Conservation (phyloP, 2,329 filamentous ascomycete species). For the Fusarium algeriense region DNA sequence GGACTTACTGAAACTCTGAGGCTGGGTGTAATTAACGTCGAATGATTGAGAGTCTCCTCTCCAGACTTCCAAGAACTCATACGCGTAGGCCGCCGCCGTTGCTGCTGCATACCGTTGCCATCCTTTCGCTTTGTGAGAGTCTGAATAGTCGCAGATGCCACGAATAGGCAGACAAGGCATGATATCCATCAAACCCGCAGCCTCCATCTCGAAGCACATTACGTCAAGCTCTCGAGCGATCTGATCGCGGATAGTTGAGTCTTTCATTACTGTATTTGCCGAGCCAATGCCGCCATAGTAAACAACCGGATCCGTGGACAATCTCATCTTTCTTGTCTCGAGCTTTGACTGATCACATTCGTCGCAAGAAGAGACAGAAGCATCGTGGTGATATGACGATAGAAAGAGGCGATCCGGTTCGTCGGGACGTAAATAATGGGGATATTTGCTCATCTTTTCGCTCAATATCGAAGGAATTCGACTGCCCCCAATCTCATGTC, state of each 20-base stretch:
- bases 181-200: neutral
- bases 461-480: neutral
- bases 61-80: neutral
- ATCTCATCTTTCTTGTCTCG: neutral
- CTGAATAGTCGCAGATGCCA: neutral
- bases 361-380: neutral
- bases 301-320: neutral
- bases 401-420: neutral
- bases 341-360: neutral
- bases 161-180: neutral
- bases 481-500: neutral
- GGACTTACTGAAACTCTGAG: neutral
- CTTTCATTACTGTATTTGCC: no score
- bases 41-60: neutral
- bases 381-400: neutral
- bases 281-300: no score
- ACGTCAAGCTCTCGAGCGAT: neutral
- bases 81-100: neutral
- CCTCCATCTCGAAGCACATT: neutral
- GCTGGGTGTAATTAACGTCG: neutral
- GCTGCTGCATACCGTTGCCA: neutral
- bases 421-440: fast-evolving
- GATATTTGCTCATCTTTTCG: neutral
- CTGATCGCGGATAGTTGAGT: neutral
- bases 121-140: neutral